These are phyloP conservation scores for Phyllosticta citrichinensis DNA, from an alignment of 2,329 filamentous ascomycete species.

Conservation along the genomic window DNA sequence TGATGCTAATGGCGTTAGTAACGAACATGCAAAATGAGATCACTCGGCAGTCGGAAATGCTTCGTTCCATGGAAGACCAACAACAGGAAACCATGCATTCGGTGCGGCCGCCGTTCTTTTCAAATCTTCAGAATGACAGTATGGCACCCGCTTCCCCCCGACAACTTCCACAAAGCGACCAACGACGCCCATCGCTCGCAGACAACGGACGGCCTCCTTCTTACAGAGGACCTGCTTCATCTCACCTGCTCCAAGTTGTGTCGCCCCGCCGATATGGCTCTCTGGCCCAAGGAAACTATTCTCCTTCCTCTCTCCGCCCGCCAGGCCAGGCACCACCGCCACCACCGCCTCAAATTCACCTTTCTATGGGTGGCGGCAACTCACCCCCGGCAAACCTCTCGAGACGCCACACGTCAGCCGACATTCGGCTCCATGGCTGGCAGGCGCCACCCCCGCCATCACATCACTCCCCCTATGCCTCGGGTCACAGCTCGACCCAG, in stretches of 20 bases:
- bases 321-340: constrained; percentile 59
- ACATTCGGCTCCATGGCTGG: constrained; percentile 64
- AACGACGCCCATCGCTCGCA: constrained; percentile 57
- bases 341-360: constrained; percentile 52
- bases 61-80: constrained; percentile 47
- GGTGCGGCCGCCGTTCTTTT: constrained; percentile 41
- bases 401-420: constrained; percentile 85
- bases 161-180: constrained; percentile 77
- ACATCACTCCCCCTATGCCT: constrained; percentile 55
- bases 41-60: constrained; percentile 48
- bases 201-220: constrained; percentile 56
- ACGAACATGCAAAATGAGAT: constrained; percentile 54
- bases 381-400: constrained; percentile 58
- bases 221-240: constrained; percentile 42
- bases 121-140: constrained; percentile 28
- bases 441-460: constrained; percentile 46
- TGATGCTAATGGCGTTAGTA: constrained; percentile 27
- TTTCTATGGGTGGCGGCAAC: constrained; percentile 45
- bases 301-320: constrained; percentile 64
- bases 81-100: constrained; percentile 54
- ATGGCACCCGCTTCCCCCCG: constrained; percentile 77
- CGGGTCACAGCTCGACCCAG: constrained; percentile 50
- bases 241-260: constrained; percentile 63
- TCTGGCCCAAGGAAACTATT: constrained; percentile 59
- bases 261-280: constrained; percentile 80